These are phyloP conservation scores for Ichthyophthirius multifiliis DNA, from an alignment of 169 alveolate species.

Conservation along the genomic window DNA sequence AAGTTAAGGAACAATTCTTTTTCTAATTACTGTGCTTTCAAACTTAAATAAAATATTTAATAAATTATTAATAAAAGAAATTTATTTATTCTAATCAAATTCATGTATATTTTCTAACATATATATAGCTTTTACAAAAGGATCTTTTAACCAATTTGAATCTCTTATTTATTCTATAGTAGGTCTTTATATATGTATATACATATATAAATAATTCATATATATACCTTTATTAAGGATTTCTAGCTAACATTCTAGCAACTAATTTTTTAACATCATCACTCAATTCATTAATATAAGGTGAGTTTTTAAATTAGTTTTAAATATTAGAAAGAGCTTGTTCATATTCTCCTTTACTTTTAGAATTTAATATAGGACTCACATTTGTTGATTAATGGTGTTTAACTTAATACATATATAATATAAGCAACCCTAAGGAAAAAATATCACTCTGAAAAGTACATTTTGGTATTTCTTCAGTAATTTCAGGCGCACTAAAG, in stretches of 20 bases:
- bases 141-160: conserved; percentile 5
- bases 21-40: not conserved
- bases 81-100: conserved; percentile 1
- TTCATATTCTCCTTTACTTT: not conserved
- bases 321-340: not conserved
- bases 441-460: not conserved
- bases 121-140: conserved; percentile 6
- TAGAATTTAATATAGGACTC: not conserved
- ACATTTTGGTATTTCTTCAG: conserved; percentile 9
- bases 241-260: not conserved
- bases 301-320: not conserved
- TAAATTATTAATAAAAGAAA: not conserved
- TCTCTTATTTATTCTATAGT: not conserved
- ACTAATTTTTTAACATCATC: not conserved
- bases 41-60: not conserved
- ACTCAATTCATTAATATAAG: not conserved
- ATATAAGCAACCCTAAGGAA: not conserved
- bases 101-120: not conserved
- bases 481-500: conserved; percentile 11
- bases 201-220: not conserved
- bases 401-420: not conserved
- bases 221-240: not conserved
- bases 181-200: not conserved
- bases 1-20: conserved; percentile 3
- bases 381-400: not conserved